phyloP scores from a whole-genome alignment of 106 monocot genomes.

The Allium cepa region DNA sequence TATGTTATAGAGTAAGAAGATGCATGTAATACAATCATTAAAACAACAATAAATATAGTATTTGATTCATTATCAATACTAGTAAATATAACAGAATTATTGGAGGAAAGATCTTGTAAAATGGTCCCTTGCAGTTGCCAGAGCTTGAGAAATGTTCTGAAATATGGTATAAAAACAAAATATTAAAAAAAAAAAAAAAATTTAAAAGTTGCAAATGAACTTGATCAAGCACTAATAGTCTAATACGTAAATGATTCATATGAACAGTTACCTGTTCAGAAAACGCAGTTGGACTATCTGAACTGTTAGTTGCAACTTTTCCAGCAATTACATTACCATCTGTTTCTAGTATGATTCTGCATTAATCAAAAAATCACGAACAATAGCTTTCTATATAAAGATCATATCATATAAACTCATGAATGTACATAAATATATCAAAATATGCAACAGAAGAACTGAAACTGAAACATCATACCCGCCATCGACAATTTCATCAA shows the following conservation, averaged over 20 bases:
- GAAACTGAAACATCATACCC: not conserved
- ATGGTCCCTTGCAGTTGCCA: slow-evolving; percentile 9
- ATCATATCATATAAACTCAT: too few species aligned
- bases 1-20: too few species aligned
- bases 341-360: slow-evolving; percentile 52
- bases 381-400: not conserved
- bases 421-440: not conserved
- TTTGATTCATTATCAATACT: too few species aligned
- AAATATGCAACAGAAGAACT: too few species aligned
- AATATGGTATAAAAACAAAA: not conserved
- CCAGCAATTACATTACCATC: slow-evolving; percentile 51
- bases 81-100: not conserved
- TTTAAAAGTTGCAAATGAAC: not conserved
- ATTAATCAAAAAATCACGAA: not conserved
- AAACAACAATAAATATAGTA: too few species aligned
- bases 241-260: not conserved
- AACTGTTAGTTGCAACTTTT: slow-evolving; percentile 44
- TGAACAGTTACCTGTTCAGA: slow-evolving; percentile 1
- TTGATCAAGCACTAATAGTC: not conserved
- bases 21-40: too few species aligned
- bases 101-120: slow-evolving; percentile 9
- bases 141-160: slow-evolving; percentile 12
- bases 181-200: not conserved
- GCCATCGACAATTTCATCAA: not conserved
- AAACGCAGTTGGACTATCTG: slow-evolving; percentile 28